Evolutionary conservation across 257 asterid species (phyloP), one percentile per base, ranked within the genome.

Genomic region (Plantago ovata): DNA sequence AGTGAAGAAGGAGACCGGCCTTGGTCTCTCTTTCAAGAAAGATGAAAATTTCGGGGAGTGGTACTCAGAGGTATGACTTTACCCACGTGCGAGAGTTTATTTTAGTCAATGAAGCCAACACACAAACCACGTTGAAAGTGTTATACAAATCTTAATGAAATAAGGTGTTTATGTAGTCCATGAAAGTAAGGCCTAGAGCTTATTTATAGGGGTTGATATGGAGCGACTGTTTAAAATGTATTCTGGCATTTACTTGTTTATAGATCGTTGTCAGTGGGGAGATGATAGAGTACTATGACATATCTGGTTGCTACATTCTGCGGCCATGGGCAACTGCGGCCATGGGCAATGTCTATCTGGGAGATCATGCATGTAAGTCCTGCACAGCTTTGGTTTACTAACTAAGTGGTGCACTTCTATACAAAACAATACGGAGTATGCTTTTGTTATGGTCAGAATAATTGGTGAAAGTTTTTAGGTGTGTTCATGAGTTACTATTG

Each of bases 291-390:
- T 87, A 91, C 78, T 87, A 87, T 72, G 96, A 91, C 81, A 91
- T 91, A 65, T 91, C 96, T 57, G 98, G 98, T 57, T 91, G 98
- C 79, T 91, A 91, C 66, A 83, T 91, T 61, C 78, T 91, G 61
- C 89, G 98, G 9, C 98, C 96, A 47, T 85, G 98, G 96, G 89
- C 98, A 32, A 85, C 78, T 91, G 61, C 89, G 98, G 9, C 98
- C 96, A 47, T 85, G 98, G 96, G 89, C 98, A 32, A 85, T 91
- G 87, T 75, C 94, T 33, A 81, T 83, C 48, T 91, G 98, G 98
- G 98, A 87, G 81, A 71, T 75, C 58, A 66, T 91, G 96, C 85
- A 83, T 48, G 98, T 91, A 76, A 81, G 94, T 76, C 21, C 57
- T 18, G 10, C 52, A 18, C 44, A 9, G 8, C 11, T 3, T 9